Conservation (phyloP, 108 stramenopile genomes). For the Discostella pseudostelligera region DNA sequence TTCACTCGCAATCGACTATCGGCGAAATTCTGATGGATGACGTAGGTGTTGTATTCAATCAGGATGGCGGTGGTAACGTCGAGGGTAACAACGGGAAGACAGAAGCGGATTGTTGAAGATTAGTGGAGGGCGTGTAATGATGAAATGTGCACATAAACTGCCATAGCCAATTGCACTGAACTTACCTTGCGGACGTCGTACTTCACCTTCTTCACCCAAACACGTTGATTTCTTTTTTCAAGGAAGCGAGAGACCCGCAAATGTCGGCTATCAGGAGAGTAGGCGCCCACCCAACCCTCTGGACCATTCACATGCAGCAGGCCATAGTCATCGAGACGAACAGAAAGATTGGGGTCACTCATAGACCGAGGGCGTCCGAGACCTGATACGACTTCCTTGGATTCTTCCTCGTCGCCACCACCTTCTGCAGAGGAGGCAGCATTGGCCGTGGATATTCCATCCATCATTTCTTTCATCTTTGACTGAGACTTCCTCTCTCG, state of each 20-base stretch:
- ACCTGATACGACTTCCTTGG: conserved; percentile 60
- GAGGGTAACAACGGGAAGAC: too few species aligned
- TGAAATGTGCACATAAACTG: too few species aligned
- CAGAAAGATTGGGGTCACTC: conserved; percentile 78
- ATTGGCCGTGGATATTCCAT: conserved; percentile 37
- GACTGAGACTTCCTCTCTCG: conserved; percentile 30
- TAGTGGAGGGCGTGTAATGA: too few species aligned
- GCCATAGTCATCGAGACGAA: conserved; percentile 62
- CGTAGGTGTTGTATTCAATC: conserved; percentile 51
- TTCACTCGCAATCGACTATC: conserved; percentile 95
- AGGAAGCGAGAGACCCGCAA: conserved; percentile 88
- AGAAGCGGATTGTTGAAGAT: too few species aligned
- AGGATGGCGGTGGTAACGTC: too few species aligned
- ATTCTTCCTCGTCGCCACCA: conserved; percentile 38
- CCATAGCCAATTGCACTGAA: too few species aligned
- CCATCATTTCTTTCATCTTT: conserved; percentile 55
- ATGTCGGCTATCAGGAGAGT: conserved; percentile 92
- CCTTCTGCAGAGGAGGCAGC: conserved; percentile 4
- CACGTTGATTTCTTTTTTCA: conserved; percentile 90
- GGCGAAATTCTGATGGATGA: conserved; percentile 98
- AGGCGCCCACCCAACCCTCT: conserved; percentile 93
- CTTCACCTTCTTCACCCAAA: conserved; percentile 98
- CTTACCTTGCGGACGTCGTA: conserved; percentile 93
- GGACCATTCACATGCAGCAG: conserved; percentile 76
- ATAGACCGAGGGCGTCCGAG: conserved; percentile 77